These are phyloP conservation scores for Agrocybe chaxingu DNA, from an alignment of 768 basidiomycete genomes.

Conservation along the genomic window DNA sequence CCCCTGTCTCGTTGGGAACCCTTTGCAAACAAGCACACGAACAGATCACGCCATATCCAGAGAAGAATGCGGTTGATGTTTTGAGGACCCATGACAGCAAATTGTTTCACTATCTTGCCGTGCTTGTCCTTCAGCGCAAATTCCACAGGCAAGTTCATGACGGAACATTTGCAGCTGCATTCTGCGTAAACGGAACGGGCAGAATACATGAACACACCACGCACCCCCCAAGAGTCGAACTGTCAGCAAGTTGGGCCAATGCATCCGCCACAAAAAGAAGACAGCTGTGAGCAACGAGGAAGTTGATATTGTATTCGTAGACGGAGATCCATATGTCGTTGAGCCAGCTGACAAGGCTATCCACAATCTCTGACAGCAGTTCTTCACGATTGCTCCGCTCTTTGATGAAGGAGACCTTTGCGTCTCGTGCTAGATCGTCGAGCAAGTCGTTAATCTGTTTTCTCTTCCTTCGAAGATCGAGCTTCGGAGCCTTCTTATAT, in stretches of 20 bases:
- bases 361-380: slow-evolving; percentile 51
- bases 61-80: slow-evolving; percentile 42
- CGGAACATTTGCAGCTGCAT: slow-evolving; percentile 53
- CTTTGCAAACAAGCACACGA: slow-evolving; percentile 50
- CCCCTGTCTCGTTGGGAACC: slow-evolving; percentile 26
- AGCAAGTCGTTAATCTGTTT: slow-evolving; percentile 51
- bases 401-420: slow-evolving; percentile 48
- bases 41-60: slow-evolving; percentile 72
- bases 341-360: slow-evolving; percentile 56
- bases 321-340: slow-evolving; percentile 61
- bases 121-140: slow-evolving; percentile 39
- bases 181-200: not conserved
- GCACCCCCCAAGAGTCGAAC: slow-evolving; percentile 36
- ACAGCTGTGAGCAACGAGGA: slow-evolving; percentile 49
- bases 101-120: slow-evolving; percentile 38
- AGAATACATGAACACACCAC: slow-evolving; percentile 6
- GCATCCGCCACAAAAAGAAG: slow-evolving; percentile 50
- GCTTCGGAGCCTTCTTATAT: slow-evolving; percentile 37
- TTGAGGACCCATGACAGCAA: not conserved
- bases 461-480: slow-evolving; percentile 54
- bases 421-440: slow-evolving; percentile 49
- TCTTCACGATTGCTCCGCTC: slow-evolving; percentile 55
- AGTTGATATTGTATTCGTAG: slow-evolving; percentile 56
- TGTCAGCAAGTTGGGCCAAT: slow-evolving; percentile 38
- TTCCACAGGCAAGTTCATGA: slow-evolving; percentile 43